Conservation (phyloP, 805 yeast genomes). For the Ascoidea rubescens region DNA sequence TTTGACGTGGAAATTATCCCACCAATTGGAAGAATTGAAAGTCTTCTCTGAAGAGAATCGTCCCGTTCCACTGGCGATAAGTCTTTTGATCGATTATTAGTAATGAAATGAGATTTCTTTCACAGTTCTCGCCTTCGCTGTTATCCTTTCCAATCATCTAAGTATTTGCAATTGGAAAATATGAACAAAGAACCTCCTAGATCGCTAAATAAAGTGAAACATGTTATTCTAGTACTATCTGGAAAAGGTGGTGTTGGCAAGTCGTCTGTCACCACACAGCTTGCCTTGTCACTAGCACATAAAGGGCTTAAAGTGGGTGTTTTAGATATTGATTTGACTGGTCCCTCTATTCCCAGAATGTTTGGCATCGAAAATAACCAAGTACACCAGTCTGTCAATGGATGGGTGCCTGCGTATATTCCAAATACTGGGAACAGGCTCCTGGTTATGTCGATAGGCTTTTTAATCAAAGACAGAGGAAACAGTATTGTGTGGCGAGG, state of each 20-base stretch:
- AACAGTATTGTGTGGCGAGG: constrained; percentile 97
- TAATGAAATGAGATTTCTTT: too few species aligned
- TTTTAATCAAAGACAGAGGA: constrained; percentile 69
- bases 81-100: too few species aligned
- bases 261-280: constrained; percentile 88
- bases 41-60: too few species aligned
- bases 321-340: constrained; percentile 87
- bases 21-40: too few species aligned
- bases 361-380: constrained; percentile 76
- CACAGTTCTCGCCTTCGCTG: too few species aligned
- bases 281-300: constrained; percentile 63
- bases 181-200: constrained; percentile 13
- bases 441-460: constrained; percentile 78
- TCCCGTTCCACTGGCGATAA: too few species aligned
- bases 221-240: constrained; percentile 69
- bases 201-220: constrained; percentile 42
- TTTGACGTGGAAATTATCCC: too few species aligned
- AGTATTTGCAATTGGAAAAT: too few species aligned
- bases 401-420: constrained; percentile 81
- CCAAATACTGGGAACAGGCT: constrained; percentile 30
- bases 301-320: constrained; percentile 83
- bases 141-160: too few species aligned
- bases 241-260: constrained; percentile 98
- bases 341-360: constrained; percentile 94
- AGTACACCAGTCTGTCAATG: constrained; percentile 66